Evolutionary conservation across 305 asterid species (phyloP).

Genomic region (Petunia hybrid): DNA sequence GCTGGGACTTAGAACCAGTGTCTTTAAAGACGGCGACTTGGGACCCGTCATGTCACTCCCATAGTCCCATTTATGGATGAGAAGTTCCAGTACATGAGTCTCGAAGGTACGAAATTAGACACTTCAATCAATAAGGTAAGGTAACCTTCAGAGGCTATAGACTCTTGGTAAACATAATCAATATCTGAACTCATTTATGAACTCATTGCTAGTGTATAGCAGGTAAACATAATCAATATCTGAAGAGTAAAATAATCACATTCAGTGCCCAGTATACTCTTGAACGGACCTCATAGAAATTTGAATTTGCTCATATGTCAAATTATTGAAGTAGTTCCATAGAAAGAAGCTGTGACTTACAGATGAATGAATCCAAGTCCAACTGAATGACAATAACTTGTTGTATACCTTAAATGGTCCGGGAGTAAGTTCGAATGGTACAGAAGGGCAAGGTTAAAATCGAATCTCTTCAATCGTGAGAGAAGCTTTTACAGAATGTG

Average conservation of each 20-base stretch:
- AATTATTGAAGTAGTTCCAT: conserved; percentile 10
- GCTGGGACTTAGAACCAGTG: too few relatives aligned
- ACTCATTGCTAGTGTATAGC: background rate
- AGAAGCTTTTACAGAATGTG: conserved; percentile 5
- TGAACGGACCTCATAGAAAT: background rate
- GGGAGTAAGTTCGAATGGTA: background rate
- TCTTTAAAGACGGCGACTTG: too few relatives aligned
- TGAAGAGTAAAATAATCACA: background rate
- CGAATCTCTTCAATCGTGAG: background rate
- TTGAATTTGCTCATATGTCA: background rate
- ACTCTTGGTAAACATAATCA: background rate
- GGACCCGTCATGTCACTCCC: too few relatives aligned
- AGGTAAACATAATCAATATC: background rate
- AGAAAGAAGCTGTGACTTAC: background rate
- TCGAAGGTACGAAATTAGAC: too few relatives aligned
- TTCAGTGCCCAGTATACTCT: background rate
- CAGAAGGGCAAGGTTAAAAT: background rate
- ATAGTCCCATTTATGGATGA: too few relatives aligned
- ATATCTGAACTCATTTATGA: background rate
- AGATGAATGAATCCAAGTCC: background rate
- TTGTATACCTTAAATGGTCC: conserved; percentile 1
- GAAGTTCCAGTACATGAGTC: too few relatives aligned
- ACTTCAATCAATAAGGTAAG: background rate
- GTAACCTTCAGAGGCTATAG: background rate
- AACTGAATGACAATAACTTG: background rate